Conservation (phyloP, 257 asterid species). For the Cordia subcordata region DNA sequence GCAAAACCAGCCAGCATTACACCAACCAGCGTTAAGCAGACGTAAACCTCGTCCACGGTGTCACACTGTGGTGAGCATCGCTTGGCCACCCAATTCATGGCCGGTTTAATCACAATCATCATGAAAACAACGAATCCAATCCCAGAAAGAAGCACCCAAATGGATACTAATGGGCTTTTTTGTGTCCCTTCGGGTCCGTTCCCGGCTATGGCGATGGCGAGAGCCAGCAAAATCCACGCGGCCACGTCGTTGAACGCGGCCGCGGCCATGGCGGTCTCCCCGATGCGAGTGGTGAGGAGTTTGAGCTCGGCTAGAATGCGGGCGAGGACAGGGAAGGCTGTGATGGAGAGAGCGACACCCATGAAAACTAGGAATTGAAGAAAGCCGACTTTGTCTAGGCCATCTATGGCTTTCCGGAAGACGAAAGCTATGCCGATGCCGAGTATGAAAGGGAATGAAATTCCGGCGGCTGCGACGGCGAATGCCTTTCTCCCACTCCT, state of each 20-base stretch:
- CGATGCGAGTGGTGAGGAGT: slow-evolving; percentile 50
- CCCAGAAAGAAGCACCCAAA: slow-evolving; percentile 51
- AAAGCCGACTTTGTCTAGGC: slow-evolving; percentile 38
- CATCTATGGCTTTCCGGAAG: slow-evolving; percentile 30
- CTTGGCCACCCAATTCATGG: slow-evolving; percentile 43
- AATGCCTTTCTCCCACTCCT: slow-evolving; percentile 39
- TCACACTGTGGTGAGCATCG: slow-evolving; percentile 29
- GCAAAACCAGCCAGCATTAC: slow-evolving; percentile 52
- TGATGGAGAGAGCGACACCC: slow-evolving; percentile 62
- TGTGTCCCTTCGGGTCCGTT: slow-evolving; percentile 30
- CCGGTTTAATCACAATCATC: slow-evolving; percentile 46
- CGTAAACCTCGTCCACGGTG: slow-evolving; percentile 37
- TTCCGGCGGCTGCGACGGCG: slow-evolving; percentile 52
- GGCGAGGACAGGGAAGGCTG: slow-evolving; percentile 67
- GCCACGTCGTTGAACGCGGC: slow-evolving; percentile 62
- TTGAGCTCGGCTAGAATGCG: slow-evolving; percentile 60
- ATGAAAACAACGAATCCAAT: slow-evolving; percentile 39
- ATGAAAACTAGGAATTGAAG: slow-evolving; percentile 40
- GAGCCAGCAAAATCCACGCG: slow-evolving; percentile 67
- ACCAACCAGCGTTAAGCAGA: slow-evolving; percentile 43
- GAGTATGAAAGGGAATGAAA: slow-evolving; percentile 33
- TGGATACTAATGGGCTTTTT: slow-evolving; percentile 37
- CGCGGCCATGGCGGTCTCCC: slow-evolving; percentile 67
- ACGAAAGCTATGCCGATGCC: slow-evolving; percentile 42
- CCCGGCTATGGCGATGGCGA: slow-evolving; percentile 55